Percentiles rank a stretch among this genome's conserved stretches.
Evolutionary conservation across 495 filamentous ascomycete species (phyloP).

Genomic region (Podospora anserina): DNA sequence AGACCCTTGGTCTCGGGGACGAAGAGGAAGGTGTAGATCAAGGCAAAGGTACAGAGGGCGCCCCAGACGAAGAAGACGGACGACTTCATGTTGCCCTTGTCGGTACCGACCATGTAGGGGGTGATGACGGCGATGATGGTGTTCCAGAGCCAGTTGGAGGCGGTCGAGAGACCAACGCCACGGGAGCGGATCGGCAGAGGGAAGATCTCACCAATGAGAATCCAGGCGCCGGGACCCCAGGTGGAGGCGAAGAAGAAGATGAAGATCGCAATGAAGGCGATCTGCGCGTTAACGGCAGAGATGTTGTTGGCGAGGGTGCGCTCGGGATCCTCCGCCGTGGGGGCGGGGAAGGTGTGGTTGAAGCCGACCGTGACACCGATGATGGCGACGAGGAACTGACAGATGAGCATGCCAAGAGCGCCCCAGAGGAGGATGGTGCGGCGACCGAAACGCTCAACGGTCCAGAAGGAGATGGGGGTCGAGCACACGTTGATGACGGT

Average conservation of each 20-base stretch:
- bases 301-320: constrained; percentile 50
- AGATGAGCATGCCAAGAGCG: constrained; percentile 74
- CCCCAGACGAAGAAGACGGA: constrained; percentile 83
- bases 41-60: constrained; percentile 59
- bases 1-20: constrained; percentile 86
- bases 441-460: constrained; percentile 78
- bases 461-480: constrained; percentile 77
- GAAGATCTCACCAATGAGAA: constrained; percentile 85
- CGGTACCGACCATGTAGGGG: constrained; percentile 69
- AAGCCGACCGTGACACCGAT: constrained; percentile 59
- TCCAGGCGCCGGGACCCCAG: constrained; percentile 79
- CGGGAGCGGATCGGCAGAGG: constrained; percentile 78
- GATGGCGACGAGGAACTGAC: constrained; percentile 83
- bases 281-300: constrained; percentile 59
- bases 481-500: constrained; percentile 83
- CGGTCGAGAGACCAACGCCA: constrained; percentile 75
- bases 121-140: constrained; percentile 70
- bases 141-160: constrained; percentile 90
- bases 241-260: constrained; percentile 79
- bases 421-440: constrained; percentile 79
- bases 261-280: constrained; percentile 79
- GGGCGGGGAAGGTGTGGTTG: constrained; percentile 36
- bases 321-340: constrained; percentile 7
- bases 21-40: constrained; percentile 74
- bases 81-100: constrained; percentile 62